Conservation (phyloP, 257 asterid genomes). For the Knoxia roxburghii region DNA sequence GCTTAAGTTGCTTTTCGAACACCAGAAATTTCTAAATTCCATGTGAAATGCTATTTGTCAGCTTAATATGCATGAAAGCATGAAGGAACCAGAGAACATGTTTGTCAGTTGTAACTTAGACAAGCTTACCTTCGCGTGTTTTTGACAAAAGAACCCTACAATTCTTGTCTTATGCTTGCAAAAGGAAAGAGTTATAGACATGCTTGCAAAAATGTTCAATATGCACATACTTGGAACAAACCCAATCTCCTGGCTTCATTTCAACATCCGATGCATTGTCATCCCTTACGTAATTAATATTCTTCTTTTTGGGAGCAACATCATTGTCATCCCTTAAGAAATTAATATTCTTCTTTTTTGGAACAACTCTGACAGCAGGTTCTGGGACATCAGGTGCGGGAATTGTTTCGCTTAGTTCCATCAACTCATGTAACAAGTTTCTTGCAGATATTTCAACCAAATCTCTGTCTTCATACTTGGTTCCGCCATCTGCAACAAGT, state of each 20-base stretch:
- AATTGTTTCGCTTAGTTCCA: slow-evolving; percentile 59
- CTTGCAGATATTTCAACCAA: slow-evolving; percentile 61
- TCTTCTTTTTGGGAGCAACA: slow-evolving; percentile 35
- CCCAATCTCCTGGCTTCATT: slow-evolving; percentile 72
- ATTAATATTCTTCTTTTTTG: slow-evolving; percentile 33
- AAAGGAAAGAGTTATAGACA: background rate
- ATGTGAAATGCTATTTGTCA: background rate
- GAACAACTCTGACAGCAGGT: slow-evolving; percentile 34
- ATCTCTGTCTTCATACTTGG: slow-evolving; percentile 50
- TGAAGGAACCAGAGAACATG: background rate
- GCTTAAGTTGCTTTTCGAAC: background rate
- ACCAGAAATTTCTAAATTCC: background rate
- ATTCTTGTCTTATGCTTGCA: background rate
- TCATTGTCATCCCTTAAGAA: slow-evolving; percentile 18
- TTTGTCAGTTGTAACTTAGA: background rate
- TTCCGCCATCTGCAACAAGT: slow-evolving; percentile 41
- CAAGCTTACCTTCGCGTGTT: background rate
- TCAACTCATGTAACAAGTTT: slow-evolving; percentile 64
- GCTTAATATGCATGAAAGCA: too few species aligned
- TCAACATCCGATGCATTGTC: slow-evolving; percentile 26
- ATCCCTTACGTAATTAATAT: slow-evolving; percentile 20
- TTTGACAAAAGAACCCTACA: background rate
- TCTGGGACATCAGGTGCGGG: slow-evolving; percentile 50
- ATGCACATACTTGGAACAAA: slow-evolving; percentile 58
- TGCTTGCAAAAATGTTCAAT: background rate